These are phyloP conservation scores for Globisporangium spiculum DNA, from an alignment of 352 stramenopile genomes.

Conservation along the genomic window DNA sequence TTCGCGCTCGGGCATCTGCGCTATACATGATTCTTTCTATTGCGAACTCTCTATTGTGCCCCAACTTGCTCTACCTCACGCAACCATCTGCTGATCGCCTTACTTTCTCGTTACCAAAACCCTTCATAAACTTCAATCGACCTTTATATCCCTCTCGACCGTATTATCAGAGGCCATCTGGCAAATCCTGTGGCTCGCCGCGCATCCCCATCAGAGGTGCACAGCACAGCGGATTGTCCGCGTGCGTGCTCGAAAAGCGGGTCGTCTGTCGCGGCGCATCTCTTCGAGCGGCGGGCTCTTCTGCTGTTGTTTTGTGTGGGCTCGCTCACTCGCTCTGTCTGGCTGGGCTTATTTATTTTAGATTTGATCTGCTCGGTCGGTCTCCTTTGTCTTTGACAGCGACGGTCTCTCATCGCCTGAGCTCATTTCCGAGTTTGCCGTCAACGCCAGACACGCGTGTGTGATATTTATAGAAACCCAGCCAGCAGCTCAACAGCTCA, in stretches of 20 bases:
- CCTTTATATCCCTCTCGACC: no score
- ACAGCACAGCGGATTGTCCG: not conserved
- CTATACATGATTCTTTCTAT: slow-evolving; percentile 1
- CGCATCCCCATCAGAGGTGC: not conserved
- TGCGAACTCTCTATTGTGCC: not conserved
- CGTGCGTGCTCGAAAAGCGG: not conserved
- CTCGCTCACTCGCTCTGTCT: not conserved
- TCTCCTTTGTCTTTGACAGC: slow-evolving; percentile 10
- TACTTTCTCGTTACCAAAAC: not conserved
- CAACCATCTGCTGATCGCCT: not conserved
- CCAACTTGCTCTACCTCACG: not conserved
- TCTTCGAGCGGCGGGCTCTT: not conserved
- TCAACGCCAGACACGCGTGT: not conserved
- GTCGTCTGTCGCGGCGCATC: not conserved
- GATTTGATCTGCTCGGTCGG: not conserved
- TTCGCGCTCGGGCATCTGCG: not conserved
- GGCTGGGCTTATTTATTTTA: not conserved
- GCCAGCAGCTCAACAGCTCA: not conserved
- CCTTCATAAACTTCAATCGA: not conserved
- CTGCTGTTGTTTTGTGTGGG: not conserved
- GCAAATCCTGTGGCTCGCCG: not conserved
- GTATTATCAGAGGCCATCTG: not conserved
- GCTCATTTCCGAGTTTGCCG: slow-evolving; percentile 8
- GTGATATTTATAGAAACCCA: slow-evolving; percentile 2
- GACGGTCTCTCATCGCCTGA: not conserved